Percentiles rank a stretch among this genome's conserved stretches.
These are phyloP conservation scores for Cymbopogon citratus DNA, from an alignment of 176 grass and related monocot genomes.

Conservation along the genomic window DNA sequence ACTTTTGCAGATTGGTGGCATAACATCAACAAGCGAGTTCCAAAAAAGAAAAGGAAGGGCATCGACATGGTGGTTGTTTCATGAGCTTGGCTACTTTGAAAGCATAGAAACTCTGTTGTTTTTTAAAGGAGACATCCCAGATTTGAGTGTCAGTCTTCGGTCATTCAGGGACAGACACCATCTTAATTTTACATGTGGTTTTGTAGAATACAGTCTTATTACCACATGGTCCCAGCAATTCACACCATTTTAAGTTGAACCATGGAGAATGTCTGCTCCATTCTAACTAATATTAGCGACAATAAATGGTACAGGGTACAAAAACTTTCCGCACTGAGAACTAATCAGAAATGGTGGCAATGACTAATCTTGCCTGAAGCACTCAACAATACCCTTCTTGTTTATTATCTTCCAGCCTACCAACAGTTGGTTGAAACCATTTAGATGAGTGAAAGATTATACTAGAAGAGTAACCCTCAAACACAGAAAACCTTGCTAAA, in stretches of 20 bases:
- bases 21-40: not conserved
- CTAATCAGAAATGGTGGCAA: not conserved
- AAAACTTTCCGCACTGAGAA: not conserved
- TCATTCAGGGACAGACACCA: not conserved
- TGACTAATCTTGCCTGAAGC: not conserved
- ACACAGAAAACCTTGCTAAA: too few relatives aligned
- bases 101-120: not conserved
- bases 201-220: not conserved
- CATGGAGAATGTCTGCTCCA: not conserved
- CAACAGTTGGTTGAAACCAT: not conserved
- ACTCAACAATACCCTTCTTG: not conserved
- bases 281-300: not conserved
- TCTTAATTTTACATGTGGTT: not conserved
- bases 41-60: not conserved
- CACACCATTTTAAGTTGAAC: not conserved
- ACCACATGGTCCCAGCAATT: not conserved
- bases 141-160: not conserved
- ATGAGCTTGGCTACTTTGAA: not conserved
- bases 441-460: too few relatives aligned
- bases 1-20: not conserved
- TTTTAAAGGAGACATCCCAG: not conserved
- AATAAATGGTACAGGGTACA: not conserved
- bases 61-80: not conserved
- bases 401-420: not conserved
- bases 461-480: too few relatives aligned